These are phyloP conservation scores for Candida schatavii DNA, from an alignment of 805 yeast genomes.

Conservation along the genomic window DNA sequence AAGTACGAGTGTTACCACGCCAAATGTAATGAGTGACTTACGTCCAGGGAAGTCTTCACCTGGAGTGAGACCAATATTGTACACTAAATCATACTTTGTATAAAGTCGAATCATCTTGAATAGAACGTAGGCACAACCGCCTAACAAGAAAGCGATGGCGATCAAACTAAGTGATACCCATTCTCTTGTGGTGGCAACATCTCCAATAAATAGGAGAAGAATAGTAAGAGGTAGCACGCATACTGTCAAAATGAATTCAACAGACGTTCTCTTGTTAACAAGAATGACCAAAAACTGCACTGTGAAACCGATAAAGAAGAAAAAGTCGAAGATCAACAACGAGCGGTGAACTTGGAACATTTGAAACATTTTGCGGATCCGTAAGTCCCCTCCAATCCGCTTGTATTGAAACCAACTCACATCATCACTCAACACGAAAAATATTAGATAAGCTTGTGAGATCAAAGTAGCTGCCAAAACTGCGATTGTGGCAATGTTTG, in stretches of 20 bases:
- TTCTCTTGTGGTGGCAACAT: slow-evolving; percentile 37
- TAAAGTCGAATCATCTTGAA: slow-evolving; percentile 46
- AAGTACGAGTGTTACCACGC: slow-evolving; percentile 39
- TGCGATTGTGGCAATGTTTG: slow-evolving; percentile 42
- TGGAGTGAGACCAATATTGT: slow-evolving; percentile 21
- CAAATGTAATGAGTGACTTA: slow-evolving; percentile 43
- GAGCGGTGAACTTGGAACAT: slow-evolving; percentile 38
- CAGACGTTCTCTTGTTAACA: slow-evolving; percentile 30
- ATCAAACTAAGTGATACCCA: slow-evolving; percentile 19
- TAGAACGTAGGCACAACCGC: slow-evolving; percentile 44
- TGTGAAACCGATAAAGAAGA: slow-evolving; percentile 50
- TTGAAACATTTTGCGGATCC: slow-evolving; percentile 33
- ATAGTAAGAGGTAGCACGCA: slow-evolving; percentile 45
- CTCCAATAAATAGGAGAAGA: slow-evolving; percentile 32
- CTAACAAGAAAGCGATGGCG: slow-evolving; percentile 29
- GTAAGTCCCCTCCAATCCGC: slow-evolving; percentile 46
- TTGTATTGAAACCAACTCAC: slow-evolving; percentile 49
- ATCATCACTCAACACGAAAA: slow-evolving; percentile 31
- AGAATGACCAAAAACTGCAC: slow-evolving; percentile 48
- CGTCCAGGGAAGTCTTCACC: slow-evolving; percentile 44
- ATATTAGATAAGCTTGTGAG: slow-evolving; percentile 25
- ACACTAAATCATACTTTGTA: slow-evolving; percentile 40
- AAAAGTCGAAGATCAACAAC: slow-evolving; percentile 24
- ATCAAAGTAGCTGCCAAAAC: slow-evolving; percentile 37
- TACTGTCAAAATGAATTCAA: slow-evolving; percentile 46